A percentile compares a stretch with the other conserved stretches of the same genome.
These are phyloP conservation scores for Lepiota venenata DNA, from an alignment of 768 basidiomycete species.

Conservation along the genomic window DNA sequence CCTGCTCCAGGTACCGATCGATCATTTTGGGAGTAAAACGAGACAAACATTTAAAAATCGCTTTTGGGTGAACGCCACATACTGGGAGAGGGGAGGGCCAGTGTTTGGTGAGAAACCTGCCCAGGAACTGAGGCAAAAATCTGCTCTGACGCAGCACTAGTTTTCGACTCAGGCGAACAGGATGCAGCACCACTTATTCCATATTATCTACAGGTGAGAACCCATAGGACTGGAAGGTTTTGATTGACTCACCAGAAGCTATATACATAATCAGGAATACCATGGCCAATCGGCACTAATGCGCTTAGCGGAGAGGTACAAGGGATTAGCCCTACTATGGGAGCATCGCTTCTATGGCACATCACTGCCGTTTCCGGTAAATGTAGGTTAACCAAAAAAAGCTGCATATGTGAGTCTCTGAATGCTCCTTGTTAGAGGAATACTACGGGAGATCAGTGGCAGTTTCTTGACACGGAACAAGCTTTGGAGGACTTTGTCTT, in stretches of 20 bases:
- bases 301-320: constrained; percentile 43
- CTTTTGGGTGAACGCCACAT: constrained; percentile 47
- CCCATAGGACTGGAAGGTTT: not conserved
- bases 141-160: constrained; percentile 19
- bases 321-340: constrained; percentile 46
- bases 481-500: constrained; percentile 47
- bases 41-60: constrained; percentile 38
- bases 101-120: constrained; percentile 35
- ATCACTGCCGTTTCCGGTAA: constrained; percentile 44
- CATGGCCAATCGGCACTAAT: constrained; percentile 47
- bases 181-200: constrained; percentile 43
- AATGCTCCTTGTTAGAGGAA: constrained; percentile 27
- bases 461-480: constrained; percentile 45
- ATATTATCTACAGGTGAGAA: constrained; percentile 38
- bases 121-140: not conserved
- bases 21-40: constrained; percentile 37
- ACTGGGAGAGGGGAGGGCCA: constrained; percentile 44
- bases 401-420: not conserved
- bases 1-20: constrained; percentile 37
- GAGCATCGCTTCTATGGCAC: constrained; percentile 49
- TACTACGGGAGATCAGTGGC: constrained; percentile 44
- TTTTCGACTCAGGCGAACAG: constrained; percentile 51
- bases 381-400: constrained; percentile 25
- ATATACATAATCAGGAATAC: constrained; percentile 30
- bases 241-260: not conserved